Percentiles rank a stretch among this genome's conserved stretches.
Evolutionary conservation across 257 asterid genomes (phyloP).

Genomic region (Scutellaria baicalensis): DNA sequence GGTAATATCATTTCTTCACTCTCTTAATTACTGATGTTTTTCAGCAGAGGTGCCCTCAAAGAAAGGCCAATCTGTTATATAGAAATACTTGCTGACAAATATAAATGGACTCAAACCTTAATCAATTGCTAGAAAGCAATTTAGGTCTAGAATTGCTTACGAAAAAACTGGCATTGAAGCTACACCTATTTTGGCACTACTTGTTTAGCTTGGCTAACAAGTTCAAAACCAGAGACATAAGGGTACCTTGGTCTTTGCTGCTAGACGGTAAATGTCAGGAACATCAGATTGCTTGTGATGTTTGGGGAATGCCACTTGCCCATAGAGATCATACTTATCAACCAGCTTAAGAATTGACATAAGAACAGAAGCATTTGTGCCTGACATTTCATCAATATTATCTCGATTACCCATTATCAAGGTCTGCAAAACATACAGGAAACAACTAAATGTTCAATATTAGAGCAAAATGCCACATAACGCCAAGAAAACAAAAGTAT

Average conservation of each 20-base stretch:
- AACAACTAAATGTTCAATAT: slow-evolving; percentile 11
- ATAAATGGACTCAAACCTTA: neutral
- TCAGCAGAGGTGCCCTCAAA: neutral
- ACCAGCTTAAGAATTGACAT: slow-evolving; percentile 85
- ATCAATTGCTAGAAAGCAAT: neutral
- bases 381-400: slow-evolving; percentile 91
- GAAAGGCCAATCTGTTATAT: neutral
- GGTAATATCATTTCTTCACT: neutral
- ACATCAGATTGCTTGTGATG: slow-evolving; percentile 96
- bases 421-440: slow-evolving; percentile 53
- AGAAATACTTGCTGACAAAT: neutral
- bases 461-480: slow-evolving; percentile 3
- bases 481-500: neutral
- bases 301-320: slow-evolving; percentile 98
- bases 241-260: slow-evolving; percentile 91
- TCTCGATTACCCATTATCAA: slow-evolving; percentile 96
- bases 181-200: neutral
- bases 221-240: neutral
- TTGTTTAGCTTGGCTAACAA: slow-evolving; percentile 9
- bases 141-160: neutral
- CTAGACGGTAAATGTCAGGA: slow-evolving; percentile 90
- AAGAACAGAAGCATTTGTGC: slow-evolving; percentile 79
- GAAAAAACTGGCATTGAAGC: neutral
- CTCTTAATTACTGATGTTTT: neutral
- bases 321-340: slow-evolving; percentile 92